phyloP scores from a whole-genome alignment of 495 filamentous ascomycete species.

The Sphaerosporella brunnea region DNA sequence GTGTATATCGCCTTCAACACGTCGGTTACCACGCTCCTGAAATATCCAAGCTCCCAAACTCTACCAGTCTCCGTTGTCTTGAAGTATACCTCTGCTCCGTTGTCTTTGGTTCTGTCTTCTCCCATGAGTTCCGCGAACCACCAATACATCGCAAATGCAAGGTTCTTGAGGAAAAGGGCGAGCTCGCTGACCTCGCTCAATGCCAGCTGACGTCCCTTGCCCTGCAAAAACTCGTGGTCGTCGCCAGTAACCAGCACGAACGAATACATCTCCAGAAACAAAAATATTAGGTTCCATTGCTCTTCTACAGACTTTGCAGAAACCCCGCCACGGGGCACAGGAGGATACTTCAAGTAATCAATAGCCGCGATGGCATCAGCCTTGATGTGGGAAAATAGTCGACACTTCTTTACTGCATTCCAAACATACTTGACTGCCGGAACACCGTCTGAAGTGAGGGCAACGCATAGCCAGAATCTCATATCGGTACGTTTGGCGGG shows the following conservation, averaged over 20 bases:
- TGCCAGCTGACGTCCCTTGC: constrained; percentile 32
- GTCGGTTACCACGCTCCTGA: constrained; percentile 66
- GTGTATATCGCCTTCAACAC: constrained; percentile 79
- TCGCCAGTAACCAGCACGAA: constrained; percentile 85
- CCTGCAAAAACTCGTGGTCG: constrained; percentile 63
- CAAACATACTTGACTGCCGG: constrained; percentile 83
- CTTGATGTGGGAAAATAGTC: constrained; percentile 46
- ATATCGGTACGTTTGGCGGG: constrained; percentile 72
- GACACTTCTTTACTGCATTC: constrained; percentile 50
- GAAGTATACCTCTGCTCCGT: constrained; percentile 27
- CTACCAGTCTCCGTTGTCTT: not conserved
- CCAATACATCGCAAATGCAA: constrained; percentile 84
- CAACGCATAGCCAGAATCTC: constrained; percentile 82
- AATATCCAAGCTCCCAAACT: constrained; percentile 59
- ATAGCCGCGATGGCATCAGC: constrained; percentile 28
- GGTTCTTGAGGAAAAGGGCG: constrained; percentile 72
- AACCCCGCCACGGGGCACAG: constrained; percentile 16
- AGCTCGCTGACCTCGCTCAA: constrained; percentile 55
- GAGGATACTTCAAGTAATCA: constrained; percentile 1
- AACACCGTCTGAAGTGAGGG: constrained; percentile 46
- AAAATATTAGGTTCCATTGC: constrained; percentile 75
- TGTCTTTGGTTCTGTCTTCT: constrained; percentile 32
- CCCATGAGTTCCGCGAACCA: constrained; percentile 50
- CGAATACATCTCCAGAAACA: constrained; percentile 87
- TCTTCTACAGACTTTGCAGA: constrained; percentile 31